Conservation (phyloP, 1,139 yeast species). For the Candida sp. region DNA sequence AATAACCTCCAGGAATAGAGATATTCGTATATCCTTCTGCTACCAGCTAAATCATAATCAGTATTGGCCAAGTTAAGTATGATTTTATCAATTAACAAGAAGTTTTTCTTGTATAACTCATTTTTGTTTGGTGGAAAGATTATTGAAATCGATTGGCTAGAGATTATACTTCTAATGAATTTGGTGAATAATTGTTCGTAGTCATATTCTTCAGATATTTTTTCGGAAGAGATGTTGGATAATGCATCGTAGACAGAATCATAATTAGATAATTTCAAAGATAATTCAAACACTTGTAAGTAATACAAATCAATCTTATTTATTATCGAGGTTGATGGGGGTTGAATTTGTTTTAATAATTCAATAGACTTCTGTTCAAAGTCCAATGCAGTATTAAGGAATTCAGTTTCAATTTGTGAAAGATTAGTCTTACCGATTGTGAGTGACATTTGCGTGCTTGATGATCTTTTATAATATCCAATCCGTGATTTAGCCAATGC, state of each 20-base stretch:
- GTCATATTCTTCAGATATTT: conserved; percentile 5
- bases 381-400: conserved; percentile 22
- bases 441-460: background rate
- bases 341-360: conserved; percentile 8
- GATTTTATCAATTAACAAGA: conserved; percentile 34
- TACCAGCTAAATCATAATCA: conserved; percentile 26
- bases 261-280: conserved; percentile 23
- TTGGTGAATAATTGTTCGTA: conserved; percentile 14
- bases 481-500: conserved; percentile 22
- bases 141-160: conserved; percentile 15
- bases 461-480: background rate
- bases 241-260: conserved; percentile 23
- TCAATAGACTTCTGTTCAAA: conserved; percentile 33
- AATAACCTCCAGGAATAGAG: conserved; percentile 53
- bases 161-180: conserved; percentile 24
- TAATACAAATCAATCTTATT: conserved; percentile 17
- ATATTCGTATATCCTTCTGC: conserved; percentile 50
- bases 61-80: conserved; percentile 36
- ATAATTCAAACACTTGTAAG: conserved; percentile 27
- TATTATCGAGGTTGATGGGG: background rate
- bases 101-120: conserved; percentile 22
- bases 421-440: conserved; percentile 1
- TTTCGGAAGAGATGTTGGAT: conserved; percentile 14
- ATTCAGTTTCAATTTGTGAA: conserved; percentile 12
- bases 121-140: conserved; percentile 20